Base-by-base conservation (phyloP, 169 alveolate genomes). In the Plasmodium reichenowi region DNA sequence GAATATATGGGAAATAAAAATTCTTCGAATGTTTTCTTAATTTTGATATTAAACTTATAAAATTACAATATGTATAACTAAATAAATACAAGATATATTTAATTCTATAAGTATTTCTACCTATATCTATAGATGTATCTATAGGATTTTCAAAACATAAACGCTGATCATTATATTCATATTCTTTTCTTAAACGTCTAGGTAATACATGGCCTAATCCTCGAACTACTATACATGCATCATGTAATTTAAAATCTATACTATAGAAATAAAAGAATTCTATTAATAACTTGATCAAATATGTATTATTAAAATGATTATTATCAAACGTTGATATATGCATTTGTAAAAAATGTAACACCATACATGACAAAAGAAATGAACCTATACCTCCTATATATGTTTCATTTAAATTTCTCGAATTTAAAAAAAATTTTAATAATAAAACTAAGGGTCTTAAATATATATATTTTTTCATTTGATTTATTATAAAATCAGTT, bases 371-470 rank as follows among this genome's bases (percentile, higher is more conserved):
- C 3, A 94, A 71, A 32, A 93, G 78, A 88, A 90, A 94, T 1
- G 96, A 94, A 2, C 96, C 96, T 29, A 93, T 92, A 10, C 96
- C 96, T 12, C 96, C 96, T 38, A 74, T 72, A 67, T 92, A 94
- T 10, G 95, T 93, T 68, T 94, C 96, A 63, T 93, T 92, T 50
- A 94, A 90, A 78, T 88, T 89, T 72, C 96, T 56, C 43, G 94
- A 52, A 64, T 90, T 94, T n/a, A 94, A 68, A 64, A 94, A 94
- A 24, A 94, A 74, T 87, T 94, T 94, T 47, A 94, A 15, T 13
- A 94, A 68, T 45, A 94, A 52, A 8, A 94, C 91, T 17, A 94
- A 73, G 2, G 96, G 96, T 74, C 94, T 93, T 91, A 94, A 74
- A 73, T 94, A 94, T 74, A 93, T 58, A 88, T 67, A 94, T 66